phyloP scores from a whole-genome alignment of 176 grass and related monocot genomes.

The Aechmea fasciata region DNA sequence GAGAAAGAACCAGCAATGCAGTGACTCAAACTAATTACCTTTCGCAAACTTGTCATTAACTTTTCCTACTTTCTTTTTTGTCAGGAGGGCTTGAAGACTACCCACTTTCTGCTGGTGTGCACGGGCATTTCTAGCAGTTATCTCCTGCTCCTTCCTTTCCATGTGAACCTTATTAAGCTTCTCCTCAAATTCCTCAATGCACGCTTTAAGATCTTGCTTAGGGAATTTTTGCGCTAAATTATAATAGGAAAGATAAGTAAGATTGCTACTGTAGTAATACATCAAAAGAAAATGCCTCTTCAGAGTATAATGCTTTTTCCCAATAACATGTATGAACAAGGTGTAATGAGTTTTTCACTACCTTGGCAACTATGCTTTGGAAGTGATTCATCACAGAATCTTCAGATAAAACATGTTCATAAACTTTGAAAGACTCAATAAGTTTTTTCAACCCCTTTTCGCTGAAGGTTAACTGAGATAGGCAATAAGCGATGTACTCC shows the following conservation, averaged over 20 bases:
- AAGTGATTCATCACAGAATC: slow-evolving; percentile 89
- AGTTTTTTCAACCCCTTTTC: slow-evolving; percentile 93
- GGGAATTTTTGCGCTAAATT: slow-evolving; percentile 89
- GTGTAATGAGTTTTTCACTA: slow-evolving; percentile 21
- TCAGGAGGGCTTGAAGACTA: slow-evolving; percentile 46
- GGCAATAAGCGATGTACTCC: slow-evolving; percentile 87
- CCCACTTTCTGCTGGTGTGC: slow-evolving; percentile 52
- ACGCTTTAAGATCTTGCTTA: slow-evolving; percentile 71
- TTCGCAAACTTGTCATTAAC: slow-evolving; percentile 24
- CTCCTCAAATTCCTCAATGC: slow-evolving; percentile 96
- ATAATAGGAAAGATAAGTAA: slow-evolving; percentile 19
- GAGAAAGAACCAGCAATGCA: slow-evolving; percentile 11
- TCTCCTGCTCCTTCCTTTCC: slow-evolving; percentile 89
- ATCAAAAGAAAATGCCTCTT: background rate
- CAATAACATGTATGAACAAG: background rate
- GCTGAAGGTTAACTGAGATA: slow-evolving; percentile 90
- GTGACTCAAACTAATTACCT: slow-evolving; percentile 34
- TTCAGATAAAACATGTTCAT: slow-evolving; percentile 77
- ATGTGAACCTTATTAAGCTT: slow-evolving; percentile 72
- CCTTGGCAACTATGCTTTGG: slow-evolving; percentile 68
- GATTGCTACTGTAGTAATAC: background rate
- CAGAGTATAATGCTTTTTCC: background rate
- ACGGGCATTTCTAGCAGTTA: slow-evolving; percentile 62
- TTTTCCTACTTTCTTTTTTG: slow-evolving; percentile 24
- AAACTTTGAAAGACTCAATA: slow-evolving; percentile 89